phyloP scores from a whole-genome alignment of 2,329 filamentous ascomycete genomes.

The Lecanicillium sp. region DNA sequence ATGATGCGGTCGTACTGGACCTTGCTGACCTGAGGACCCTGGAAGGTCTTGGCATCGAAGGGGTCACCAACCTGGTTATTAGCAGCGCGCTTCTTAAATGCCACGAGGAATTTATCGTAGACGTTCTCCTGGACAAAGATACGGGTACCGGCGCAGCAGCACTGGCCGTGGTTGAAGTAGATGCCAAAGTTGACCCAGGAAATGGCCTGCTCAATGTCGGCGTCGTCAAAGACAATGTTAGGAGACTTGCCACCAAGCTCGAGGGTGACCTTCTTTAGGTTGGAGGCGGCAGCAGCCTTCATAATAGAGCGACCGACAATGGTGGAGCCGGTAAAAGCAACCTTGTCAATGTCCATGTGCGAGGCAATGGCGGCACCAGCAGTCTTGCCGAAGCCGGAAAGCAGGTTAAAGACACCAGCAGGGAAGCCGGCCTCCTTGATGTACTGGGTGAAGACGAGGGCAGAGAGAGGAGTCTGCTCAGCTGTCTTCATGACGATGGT shows the following conservation, averaged over 20 bases:
- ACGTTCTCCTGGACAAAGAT: conserved; percentile 76
- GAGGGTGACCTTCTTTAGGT: conserved; percentile 68
- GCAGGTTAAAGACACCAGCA: conserved; percentile 63
- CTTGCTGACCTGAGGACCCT: conserved; percentile 72
- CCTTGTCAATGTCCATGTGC: conserved; percentile 70
- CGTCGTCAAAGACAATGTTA: conserved; percentile 68
- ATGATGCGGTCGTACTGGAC: conserved; percentile 77
- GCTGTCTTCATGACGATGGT: conserved; percentile 63
- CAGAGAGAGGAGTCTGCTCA: conserved; percentile 67
- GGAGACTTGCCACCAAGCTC: conserved; percentile 73
- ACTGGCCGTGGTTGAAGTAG: conserved; percentile 54
- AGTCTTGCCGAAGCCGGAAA: conserved; percentile 66
- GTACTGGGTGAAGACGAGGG: conserved; percentile 51
- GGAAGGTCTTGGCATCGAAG: conserved; percentile 66
- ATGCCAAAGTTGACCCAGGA: conserved; percentile 65
- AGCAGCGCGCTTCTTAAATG: conserved; percentile 65
- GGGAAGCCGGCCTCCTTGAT: conserved; percentile 71
- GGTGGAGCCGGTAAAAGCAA: conserved; percentile 71
- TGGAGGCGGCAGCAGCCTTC: conserved; percentile 65
- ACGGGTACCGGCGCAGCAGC: conserved; percentile 66
- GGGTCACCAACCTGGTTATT: conserved; percentile 70
- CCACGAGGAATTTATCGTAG: conserved; percentile 73
- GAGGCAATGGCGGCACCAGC: conserved; percentile 65
- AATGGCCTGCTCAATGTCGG: conserved; percentile 64
- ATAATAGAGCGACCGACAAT: conserved; percentile 63